Percentiles rank a stretch among this genome's conserved stretches.
These are phyloP conservation scores for Rhizopogon rudus DNA, from an alignment of 768 basidiomycete genomes.

Conservation along the genomic window DNA sequence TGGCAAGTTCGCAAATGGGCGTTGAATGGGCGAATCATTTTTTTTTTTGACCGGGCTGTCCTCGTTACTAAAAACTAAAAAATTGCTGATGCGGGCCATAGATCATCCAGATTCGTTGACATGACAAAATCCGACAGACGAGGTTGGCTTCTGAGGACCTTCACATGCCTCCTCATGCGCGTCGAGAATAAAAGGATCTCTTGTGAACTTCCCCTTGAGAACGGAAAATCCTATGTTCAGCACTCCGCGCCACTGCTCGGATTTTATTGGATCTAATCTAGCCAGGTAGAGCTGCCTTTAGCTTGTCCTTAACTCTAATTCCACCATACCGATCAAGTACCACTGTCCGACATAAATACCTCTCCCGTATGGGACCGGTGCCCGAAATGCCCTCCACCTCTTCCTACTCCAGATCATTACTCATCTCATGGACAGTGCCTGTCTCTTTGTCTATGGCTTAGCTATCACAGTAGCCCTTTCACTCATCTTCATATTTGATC, in stretches of 20 bases:
- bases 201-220: constrained; percentile 4
- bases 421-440: constrained; percentile 21
- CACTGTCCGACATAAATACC: constrained; percentile 28
- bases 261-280: constrained; percentile 23
- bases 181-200: constrained; percentile 4
- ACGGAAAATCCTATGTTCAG: constrained; percentile 10
- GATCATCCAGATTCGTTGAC: constrained; percentile 11
- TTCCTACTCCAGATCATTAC: constrained; percentile 12
- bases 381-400: constrained; percentile 24
- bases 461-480: constrained; percentile 9
- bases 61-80: constrained; percentile 11
- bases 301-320: constrained; percentile 24
- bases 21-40: constrained; percentile 6
- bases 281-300: neutral
- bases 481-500: constrained; percentile 10
- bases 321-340: constrained; percentile 11
- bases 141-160: constrained; percentile 1
- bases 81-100: constrained; percentile 6
- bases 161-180: neutral
- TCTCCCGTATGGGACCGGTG: constrained; percentile 11
- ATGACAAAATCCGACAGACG: constrained; percentile 10
- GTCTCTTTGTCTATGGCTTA: constrained; percentile 16
- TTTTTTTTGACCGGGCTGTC: neutral
- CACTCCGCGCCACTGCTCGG: constrained; percentile 18
- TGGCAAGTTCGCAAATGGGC: constrained; percentile 6